These are phyloP conservation scores for Mucor saturninus DNA, from an alignment of 371 early-diverging fungal species.

Conservation along the genomic window DNA sequence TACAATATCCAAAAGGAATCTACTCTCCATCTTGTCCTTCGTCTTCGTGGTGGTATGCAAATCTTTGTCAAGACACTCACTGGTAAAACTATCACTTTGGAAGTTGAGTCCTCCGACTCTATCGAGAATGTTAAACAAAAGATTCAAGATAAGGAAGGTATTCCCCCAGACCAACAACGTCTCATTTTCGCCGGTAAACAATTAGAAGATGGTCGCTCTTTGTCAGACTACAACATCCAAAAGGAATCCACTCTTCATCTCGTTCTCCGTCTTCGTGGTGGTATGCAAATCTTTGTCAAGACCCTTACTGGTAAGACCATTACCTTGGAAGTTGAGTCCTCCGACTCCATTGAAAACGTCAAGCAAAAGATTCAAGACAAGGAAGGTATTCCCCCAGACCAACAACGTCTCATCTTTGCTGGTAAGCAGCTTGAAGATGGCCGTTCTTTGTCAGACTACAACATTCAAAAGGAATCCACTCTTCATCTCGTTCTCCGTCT, in stretches of 20 bases:
- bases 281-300: conserved; percentile 86
- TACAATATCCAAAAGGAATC: conserved; percentile 93
- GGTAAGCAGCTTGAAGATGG: conserved; percentile 99
- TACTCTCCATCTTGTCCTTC: conserved; percentile 95
- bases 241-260: conserved; percentile 97
- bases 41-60: conserved; percentile 89
- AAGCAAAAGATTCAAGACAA: conserved; percentile 99
- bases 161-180: conserved; percentile 98
- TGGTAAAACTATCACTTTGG: conserved; percentile 98
- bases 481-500: conserved; percentile 96
- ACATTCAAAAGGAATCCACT: conserved; percentile 93
- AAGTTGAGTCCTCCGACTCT: conserved; percentile 97
- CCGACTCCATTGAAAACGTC: conserved; percentile 96
- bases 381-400: conserved; percentile 97
- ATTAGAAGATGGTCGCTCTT: conserved; percentile 93
- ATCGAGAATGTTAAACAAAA: conserved; percentile 91
- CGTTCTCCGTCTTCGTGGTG: conserved; percentile 96
- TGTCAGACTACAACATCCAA: conserved; percentile 84
- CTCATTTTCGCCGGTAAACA: conserved; percentile 99
- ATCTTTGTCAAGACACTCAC: conserved; percentile 99
- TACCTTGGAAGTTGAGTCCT: conserved; percentile 92
- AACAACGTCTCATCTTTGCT: conserved; percentile 99
- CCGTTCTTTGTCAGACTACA: conserved; percentile 80
- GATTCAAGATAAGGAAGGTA: conserved; percentile 95
- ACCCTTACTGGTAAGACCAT: conserved; percentile 85